Percentiles rank a stretch among this genome's conserved stretches.
These are phyloP conservation scores for Sporothrix protearum DNA, from an alignment of 2,329 filamentous ascomycete species.

Conservation along the genomic window DNA sequence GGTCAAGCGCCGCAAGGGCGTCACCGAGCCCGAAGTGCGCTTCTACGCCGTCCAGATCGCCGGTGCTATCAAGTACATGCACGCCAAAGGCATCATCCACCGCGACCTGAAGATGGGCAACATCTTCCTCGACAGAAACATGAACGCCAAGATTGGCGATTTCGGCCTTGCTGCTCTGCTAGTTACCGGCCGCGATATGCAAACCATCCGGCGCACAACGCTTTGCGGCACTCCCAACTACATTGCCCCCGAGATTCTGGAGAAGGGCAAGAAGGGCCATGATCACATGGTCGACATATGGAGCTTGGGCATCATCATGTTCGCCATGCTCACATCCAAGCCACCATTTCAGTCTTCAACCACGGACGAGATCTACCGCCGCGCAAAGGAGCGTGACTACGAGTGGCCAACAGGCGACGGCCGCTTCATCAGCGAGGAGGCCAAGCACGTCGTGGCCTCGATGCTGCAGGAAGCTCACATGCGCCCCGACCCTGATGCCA, in stretches of 20 bases:
- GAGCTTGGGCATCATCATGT: slow-evolving; percentile 98
- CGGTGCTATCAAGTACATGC: slow-evolving; percentile 97
- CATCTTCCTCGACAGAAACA: slow-evolving; percentile 86
- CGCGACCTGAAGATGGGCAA: slow-evolving; percentile 98
- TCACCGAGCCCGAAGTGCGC: slow-evolving; percentile 90
- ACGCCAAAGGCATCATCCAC: slow-evolving; percentile 92
- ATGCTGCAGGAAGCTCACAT: slow-evolving; percentile 73
- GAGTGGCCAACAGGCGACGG: slow-evolving; percentile 70
- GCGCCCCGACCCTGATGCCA: slow-evolving; percentile 70
- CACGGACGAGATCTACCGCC: slow-evolving; percentile 78
- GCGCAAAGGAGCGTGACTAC: slow-evolving; percentile 68
- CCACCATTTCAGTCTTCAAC: slow-evolving; percentile 93
- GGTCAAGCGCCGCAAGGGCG: slow-evolving; percentile 84
- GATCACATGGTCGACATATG: slow-evolving; percentile 98
- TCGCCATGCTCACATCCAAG: slow-evolving; percentile 93
- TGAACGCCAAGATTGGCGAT: slow-evolving; percentile 98
- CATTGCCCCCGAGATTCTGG: slow-evolving; percentile 92
- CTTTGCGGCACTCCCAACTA: slow-evolving; percentile 98
- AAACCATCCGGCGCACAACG: slow-evolving; percentile 78
- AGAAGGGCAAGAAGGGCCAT: slow-evolving; percentile 90
- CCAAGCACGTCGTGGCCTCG: slow-evolving; percentile 72
- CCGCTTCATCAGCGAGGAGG: slow-evolving; percentile 69
- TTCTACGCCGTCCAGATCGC: slow-evolving; percentile 93
- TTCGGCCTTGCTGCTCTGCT: slow-evolving; percentile 92
- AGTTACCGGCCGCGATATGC: slow-evolving; percentile 86